Conservation (phyloP, 1,284 basidiomycete species). For the Ceratobasidium papillatum region DNA sequence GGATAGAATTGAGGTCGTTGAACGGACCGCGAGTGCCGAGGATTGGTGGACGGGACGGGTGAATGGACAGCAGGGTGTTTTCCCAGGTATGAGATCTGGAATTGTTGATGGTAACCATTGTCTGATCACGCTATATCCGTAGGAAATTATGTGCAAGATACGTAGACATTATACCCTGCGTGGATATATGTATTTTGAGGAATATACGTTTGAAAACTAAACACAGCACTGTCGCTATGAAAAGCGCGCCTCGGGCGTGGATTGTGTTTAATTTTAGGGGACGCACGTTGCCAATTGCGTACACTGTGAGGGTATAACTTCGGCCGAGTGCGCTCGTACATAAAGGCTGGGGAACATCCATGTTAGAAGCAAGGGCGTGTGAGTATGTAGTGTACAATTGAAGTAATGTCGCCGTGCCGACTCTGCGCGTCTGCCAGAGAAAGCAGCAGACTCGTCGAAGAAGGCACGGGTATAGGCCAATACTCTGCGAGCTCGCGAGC, state of each 20-base stretch:
- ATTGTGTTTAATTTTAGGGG: neutral
- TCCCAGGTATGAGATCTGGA: constrained; percentile 71
- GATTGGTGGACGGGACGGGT: constrained; percentile 99
- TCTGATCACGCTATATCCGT: neutral
- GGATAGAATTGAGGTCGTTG: constrained; percentile 93
- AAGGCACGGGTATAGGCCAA: constrained; percentile 11
- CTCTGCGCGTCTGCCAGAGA: constrained; percentile 15
- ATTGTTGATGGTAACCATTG: neutral
- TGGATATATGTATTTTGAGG: neutral
- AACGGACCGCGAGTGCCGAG: constrained; percentile 83
- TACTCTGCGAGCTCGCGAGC: constrained; percentile 36
- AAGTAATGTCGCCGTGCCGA: constrained; percentile 30
- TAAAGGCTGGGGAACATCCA: neutral
- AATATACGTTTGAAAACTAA: constrained; percentile 1
- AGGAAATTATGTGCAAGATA: constrained; percentile 38
- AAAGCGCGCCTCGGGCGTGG: neutral
- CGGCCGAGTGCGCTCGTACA: neutral
- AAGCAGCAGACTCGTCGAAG: neutral
- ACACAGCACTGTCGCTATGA: constrained; percentile 1
- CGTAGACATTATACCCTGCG: neutral
- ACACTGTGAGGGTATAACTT: neutral
- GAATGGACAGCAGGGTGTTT: constrained; percentile 87
- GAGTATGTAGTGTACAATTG: neutral
- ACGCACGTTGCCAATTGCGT: neutral
- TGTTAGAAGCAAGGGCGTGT: neutral